These are phyloP conservation scores for Alternaria burnsii DNA, from an alignment of 2,329 filamentous ascomycete genomes.

Conservation along the genomic window DNA sequence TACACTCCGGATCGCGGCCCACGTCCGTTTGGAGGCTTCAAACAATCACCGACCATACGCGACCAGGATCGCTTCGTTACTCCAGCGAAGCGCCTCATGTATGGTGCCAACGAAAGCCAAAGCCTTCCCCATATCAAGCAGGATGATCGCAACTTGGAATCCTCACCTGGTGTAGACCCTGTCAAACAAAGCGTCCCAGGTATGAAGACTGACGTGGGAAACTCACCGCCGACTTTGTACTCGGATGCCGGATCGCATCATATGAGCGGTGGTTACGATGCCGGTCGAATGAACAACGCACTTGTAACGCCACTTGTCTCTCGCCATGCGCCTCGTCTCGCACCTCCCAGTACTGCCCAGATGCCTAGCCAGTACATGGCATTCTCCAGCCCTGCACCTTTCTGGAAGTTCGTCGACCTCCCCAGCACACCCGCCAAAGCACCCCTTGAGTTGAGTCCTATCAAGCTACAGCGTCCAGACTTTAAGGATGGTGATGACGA, in stretches of 20 bases:
- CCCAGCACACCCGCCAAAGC: constrained; percentile 72
- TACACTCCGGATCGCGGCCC: constrained; percentile 65
- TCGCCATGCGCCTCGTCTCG: constrained; percentile 75
- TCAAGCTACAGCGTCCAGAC: constrained; percentile 44
- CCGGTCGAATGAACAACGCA: constrained; percentile 40
- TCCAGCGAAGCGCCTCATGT: constrained; percentile 46
- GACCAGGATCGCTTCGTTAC: constrained; percentile 44
- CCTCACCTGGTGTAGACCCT: constrained; percentile 43
- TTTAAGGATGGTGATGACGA: constrained; percentile 44
- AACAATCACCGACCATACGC: constrained; percentile 42
- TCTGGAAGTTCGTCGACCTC: constrained; percentile 86
- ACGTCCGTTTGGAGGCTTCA: constrained; percentile 45
- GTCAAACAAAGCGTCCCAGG: constrained; percentile 44
- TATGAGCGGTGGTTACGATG: constrained; percentile 38
- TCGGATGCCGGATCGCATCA: constrained; percentile 46
- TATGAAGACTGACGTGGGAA: constrained; percentile 43
- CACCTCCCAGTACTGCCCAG: constrained; percentile 81
- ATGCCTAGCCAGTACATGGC: constrained; percentile 86
- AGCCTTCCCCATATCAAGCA: constrained; percentile 34
- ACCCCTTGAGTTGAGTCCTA: constrained; percentile 46
- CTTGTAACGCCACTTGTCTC: constrained; percentile 74
- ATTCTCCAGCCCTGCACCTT: constrained; percentile 83
- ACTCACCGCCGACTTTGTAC: constrained; percentile 49
- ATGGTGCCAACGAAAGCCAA: constrained; percentile 36
- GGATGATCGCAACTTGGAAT: constrained; percentile 39